These are phyloP conservation scores for Myxozyma geophila DNA, from an alignment of 805 yeast genomes.

Conservation along the genomic window DNA sequence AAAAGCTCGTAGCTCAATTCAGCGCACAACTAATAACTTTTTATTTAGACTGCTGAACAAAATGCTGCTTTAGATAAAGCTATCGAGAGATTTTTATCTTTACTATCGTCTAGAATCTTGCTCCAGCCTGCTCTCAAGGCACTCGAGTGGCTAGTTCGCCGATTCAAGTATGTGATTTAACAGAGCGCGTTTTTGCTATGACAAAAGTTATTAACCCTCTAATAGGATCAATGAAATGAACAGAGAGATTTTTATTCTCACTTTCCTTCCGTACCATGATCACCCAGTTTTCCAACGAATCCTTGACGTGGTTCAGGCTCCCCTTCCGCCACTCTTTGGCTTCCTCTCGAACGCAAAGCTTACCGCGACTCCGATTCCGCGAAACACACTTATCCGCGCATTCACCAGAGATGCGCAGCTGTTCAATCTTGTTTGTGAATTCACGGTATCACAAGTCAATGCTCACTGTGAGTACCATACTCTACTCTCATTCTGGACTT, in stretches of 20 bases:
- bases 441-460: constrained; percentile 54
- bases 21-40: neutral
- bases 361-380: constrained; percentile 65
- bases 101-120: constrained; percentile 77
- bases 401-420: constrained; percentile 66
- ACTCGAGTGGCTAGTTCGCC: constrained; percentile 91
- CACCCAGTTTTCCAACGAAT: constrained; percentile 75
- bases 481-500: constrained; percentile 78
- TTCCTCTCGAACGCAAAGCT: constrained; percentile 74
- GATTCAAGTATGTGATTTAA: constrained; percentile 53
- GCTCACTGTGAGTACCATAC: constrained; percentile 65
- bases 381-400: constrained; percentile 69
- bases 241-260: constrained; percentile 69
- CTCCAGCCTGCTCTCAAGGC: constrained; percentile 78
- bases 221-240: constrained; percentile 73
- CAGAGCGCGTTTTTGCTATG: neutral
- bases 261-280: constrained; percentile 80
- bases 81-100: constrained; percentile 70
- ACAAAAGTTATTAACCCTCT: neutral
- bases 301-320: constrained; percentile 66
- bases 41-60: constrained; percentile 62
- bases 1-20: neutral
- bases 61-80: constrained; percentile 74
- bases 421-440: constrained; percentile 66
- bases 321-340: constrained; percentile 76